Conservation (phyloP, 2,329 filamentous ascomycete genomes). For the Alternaria alternata region DNA sequence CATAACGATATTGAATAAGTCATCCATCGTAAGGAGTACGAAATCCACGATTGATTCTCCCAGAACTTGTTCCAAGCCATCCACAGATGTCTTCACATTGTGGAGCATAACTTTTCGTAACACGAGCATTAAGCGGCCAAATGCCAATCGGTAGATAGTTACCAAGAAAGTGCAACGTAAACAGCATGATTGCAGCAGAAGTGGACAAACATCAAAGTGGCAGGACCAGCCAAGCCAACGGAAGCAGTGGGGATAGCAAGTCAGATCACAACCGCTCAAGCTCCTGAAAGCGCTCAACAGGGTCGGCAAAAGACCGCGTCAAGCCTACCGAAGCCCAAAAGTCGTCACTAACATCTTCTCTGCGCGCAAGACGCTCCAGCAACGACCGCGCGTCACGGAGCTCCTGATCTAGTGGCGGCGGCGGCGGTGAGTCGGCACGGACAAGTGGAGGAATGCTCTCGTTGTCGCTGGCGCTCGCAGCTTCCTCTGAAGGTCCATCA, state of each 20-base stretch:
- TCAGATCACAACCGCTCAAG: constrained; percentile 36
- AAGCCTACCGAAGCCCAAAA: constrained; percentile 71
- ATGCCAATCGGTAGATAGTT: background rate
- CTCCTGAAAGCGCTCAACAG: constrained; percentile 46
- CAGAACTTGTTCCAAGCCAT: constrained; percentile 2
- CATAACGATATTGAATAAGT: background rate
- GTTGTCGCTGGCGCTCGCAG: constrained; percentile 26
- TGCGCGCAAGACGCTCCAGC: constrained; percentile 71
- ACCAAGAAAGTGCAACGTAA: background rate
- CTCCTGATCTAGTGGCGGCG: constrained; percentile 46
- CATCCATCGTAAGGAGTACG: background rate
- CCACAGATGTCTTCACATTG: background rate
- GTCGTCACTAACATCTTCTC: constrained; percentile 81
- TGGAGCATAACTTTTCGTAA: background rate
- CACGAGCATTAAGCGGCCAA: constrained; percentile 5
- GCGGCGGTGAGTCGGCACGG: constrained; percentile 15
- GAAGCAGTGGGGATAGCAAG: background rate
- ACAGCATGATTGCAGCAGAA: constrained; percentile 4
- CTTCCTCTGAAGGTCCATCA: constrained; percentile 31
- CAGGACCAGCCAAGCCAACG: constrained; percentile 8
- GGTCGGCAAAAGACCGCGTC: constrained; percentile 44
- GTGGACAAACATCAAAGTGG: background rate
- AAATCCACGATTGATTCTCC: background rate
- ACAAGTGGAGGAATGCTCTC: constrained; percentile 22
- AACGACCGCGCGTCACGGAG: constrained; percentile 75